phyloP scores from a whole-genome alignment of 148 eudicot species.

The Arbutus unedo region DNA sequence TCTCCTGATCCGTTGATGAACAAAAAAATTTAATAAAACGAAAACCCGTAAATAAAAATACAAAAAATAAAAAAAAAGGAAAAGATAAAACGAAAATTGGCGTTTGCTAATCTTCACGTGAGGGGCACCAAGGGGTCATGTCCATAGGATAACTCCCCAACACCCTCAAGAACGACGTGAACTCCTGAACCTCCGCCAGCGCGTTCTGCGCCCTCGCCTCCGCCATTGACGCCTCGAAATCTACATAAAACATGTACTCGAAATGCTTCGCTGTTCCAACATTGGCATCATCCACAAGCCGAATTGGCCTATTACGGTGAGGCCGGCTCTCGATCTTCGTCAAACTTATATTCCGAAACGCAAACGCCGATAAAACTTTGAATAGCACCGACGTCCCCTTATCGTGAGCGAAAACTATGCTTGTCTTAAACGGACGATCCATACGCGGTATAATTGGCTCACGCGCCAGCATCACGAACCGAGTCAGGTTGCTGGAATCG shows the following conservation, averaged over 20 bases:
- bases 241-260: slow-evolving; percentile 97
- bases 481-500: slow-evolving; percentile 78
- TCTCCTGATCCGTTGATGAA: neutral
- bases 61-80: neutral
- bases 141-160: slow-evolving; percentile 98
- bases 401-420: slow-evolving; percentile 92
- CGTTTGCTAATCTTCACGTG: slow-evolving; percentile 26
- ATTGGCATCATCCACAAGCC: slow-evolving; percentile 75
- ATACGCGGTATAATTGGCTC: slow-evolving; percentile 89
- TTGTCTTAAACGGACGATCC: slow-evolving; percentile 91
- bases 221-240: slow-evolving; percentile 95
- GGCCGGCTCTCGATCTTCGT: slow-evolving; percentile 97
- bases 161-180: slow-evolving; percentile 86
- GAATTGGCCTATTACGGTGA: slow-evolving; percentile 73
- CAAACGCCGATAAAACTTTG: slow-evolving; percentile 97
- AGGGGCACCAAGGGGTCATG: slow-evolving; percentile 85
- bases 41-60: neutral
- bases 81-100: neutral
- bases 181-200: slow-evolving; percentile 90
- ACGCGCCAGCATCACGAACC: slow-evolving; percentile 91
- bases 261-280: slow-evolving; percentile 93
- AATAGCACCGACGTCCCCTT: slow-evolving; percentile 85
- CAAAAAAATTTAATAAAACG: neutral
- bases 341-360: slow-evolving; percentile 79
- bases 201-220: slow-evolving; percentile 93